Percentiles rank a stretch among this genome's conserved stretches.
Conservation (phyloP, 352 stramenopile species). For the Phytophthora cryptogea region DNA sequence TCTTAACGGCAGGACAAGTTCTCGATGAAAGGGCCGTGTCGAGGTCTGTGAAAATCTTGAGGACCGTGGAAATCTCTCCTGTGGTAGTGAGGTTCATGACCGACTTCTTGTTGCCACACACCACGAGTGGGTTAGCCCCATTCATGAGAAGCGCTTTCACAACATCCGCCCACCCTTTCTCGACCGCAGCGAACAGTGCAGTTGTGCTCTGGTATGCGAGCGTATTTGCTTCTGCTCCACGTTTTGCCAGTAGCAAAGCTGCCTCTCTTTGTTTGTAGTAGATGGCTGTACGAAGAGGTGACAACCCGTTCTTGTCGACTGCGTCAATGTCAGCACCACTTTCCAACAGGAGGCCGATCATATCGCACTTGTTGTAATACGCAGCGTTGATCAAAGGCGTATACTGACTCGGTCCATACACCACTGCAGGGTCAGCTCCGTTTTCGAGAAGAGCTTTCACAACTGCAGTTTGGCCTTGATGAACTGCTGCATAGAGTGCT, state of each 20-base stretch:
- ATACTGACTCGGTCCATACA: no score
- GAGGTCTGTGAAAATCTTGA: background rate
- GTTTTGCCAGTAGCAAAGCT: background rate
- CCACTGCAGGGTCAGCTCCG: no score
- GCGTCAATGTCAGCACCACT: constrained; percentile 11
- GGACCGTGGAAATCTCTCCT: background rate
- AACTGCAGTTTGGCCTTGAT: background rate
- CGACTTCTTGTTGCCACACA: background rate
- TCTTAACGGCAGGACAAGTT: background rate
- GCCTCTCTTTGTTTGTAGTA: constrained; percentile 1
- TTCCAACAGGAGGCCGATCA: constrained; percentile 15
- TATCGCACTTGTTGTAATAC: constrained; percentile 5
- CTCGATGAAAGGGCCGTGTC: background rate
- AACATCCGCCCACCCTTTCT: background rate
- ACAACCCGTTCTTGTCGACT: constrained; percentile 5
- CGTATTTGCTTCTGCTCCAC: background rate
- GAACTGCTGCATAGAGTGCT: background rate
- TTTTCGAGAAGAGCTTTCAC: background rate
- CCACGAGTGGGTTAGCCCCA: background rate
- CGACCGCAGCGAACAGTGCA: background rate
- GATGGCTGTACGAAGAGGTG: constrained; percentile 7
- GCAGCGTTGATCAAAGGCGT: constrained; percentile 8
- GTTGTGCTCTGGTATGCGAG: background rate
- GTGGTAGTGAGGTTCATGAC: background rate
- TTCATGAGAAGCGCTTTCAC: background rate